Evolutionary conservation across 1,284 basidiomycete genomes (phyloP).

Genomic region (Ustilago curta): DNA sequence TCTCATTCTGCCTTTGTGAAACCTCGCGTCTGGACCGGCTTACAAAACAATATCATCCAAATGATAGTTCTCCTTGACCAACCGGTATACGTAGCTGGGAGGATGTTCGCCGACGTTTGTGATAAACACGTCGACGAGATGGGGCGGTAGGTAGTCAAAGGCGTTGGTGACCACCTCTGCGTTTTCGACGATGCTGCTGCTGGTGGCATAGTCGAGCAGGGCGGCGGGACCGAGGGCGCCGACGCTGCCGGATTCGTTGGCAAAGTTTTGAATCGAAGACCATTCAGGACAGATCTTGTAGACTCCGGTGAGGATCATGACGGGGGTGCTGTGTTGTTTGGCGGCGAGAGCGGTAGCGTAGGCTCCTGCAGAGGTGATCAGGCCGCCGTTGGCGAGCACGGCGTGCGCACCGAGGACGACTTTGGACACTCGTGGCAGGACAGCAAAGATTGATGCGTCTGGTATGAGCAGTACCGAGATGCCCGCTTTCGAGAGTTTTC

Average conservation of each 20-base stretch:
- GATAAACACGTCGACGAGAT: constrained; percentile 91
- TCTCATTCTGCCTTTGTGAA: too few relatives aligned
- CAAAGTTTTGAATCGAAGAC: constrained; percentile 74
- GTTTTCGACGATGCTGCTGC: constrained; percentile 76
- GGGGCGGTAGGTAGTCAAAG: constrained; percentile 93
- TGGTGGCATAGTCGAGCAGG: constrained; percentile 71
- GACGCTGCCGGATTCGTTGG: constrained; percentile 5
- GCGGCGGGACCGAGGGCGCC: constrained; percentile 61
- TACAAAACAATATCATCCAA: constrained; percentile 55
- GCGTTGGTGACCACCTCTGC: constrained; percentile 91
- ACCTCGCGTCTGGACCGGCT: too few relatives aligned
- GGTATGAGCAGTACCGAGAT: constrained; percentile 95
- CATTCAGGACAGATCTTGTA: constrained; percentile 95
- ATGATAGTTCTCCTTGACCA: constrained; percentile 68
- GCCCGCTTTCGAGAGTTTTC: constrained; percentile 76
- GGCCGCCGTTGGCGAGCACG: constrained; percentile 93
- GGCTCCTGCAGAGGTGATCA: constrained; percentile 88
- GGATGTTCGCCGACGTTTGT: constrained; percentile 79
- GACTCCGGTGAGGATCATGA: constrained; percentile 92
- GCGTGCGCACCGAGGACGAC: constrained; percentile 92
- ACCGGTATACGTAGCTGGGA: constrained; percentile 67
- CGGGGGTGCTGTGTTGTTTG: constrained; percentile 89
- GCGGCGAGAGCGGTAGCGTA: constrained; percentile 88
- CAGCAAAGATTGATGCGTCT: constrained; percentile 91
- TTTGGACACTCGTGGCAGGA: constrained; percentile 97